Base-by-base conservation (phyloP, 768 basidiomycete species). In the Pleurotus giganteus region DNA sequence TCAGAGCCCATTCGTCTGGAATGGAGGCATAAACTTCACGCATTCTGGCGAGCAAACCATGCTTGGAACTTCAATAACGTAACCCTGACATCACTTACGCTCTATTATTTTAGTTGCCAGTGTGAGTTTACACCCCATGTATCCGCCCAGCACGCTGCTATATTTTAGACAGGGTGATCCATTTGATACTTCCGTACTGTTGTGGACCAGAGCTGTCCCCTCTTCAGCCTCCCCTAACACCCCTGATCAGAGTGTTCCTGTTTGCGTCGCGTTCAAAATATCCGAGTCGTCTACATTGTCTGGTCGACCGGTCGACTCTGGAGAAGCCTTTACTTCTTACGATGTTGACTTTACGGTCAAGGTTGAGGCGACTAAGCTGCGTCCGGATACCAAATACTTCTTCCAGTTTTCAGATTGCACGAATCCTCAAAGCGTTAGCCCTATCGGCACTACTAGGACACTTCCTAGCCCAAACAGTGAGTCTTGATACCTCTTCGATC, bases 311-410 rank as follows among this genome's bases (percentile, higher is more conserved):
- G 60, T 77, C 28, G 70, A 77, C 55, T 69, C 72, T 5, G 81
- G 77, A 13, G 69, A 80, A 55, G 81, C 77, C 0, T 83, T 81
- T 64, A 82, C 82, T 1, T 75, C 70, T 50, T 77, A 79, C 51
- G 83, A 86, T 54, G 79, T 84, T 32, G 82, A 83, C 60, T 83
- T 74, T 64, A 83, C 83, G 0, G 71, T 82, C 57, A 84, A 84
- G 64, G 78, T 85, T 13, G 83, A 85, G 58, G 81, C 82, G 1
- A 73, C 67, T 0, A 71, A 72, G 2, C 64, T 85, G 45, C 60
- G 70, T 32, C 71, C 83, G 0, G 82, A 82, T 57, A 80, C 77
- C 0, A 71, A 73, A 50, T 86, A 83, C 60, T 82, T 74, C 62
- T 84, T 74, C 65, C 72, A 75, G 43, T 84, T 83, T 55, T 69